Conservation (phyloP, 306 rosid species). For the Gleditsia sinensis region DNA sequence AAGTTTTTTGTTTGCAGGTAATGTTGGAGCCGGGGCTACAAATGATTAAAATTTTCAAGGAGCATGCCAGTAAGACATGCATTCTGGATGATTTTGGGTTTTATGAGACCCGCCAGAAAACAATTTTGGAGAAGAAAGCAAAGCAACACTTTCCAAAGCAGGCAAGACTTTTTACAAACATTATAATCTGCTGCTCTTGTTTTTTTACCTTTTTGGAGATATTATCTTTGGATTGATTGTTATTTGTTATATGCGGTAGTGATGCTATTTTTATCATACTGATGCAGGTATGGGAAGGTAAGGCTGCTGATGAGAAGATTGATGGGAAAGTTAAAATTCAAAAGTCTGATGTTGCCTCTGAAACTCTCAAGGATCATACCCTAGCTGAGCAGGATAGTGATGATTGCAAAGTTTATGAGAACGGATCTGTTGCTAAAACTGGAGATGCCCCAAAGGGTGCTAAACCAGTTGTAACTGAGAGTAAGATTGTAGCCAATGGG, state of each 20-base stretch:
- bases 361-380: slow-evolving; percentile 48
- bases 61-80: slow-evolving; percentile 78
- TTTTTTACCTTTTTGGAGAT: background rate
- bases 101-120: slow-evolving; percentile 84
- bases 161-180: slow-evolving; percentile 52
- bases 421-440: slow-evolving; percentile 55
- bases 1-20: slow-evolving; percentile 46
- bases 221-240: background rate
- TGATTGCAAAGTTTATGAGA: slow-evolving; percentile 47
- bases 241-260: background rate
- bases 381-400: slow-evolving; percentile 33
- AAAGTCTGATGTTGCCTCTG: slow-evolving; percentile 55
- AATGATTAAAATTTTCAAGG: slow-evolving; percentile 78
- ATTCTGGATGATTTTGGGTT: slow-evolving; percentile 89
- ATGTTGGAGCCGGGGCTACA: slow-evolving; percentile 81
- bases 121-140: slow-evolving; percentile 89
- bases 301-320: slow-evolving; percentile 65
- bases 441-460: slow-evolving; percentile 89
- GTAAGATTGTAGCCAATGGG: slow-evolving; percentile 62
- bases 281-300: slow-evolving; percentile 89
- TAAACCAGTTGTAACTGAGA: slow-evolving; percentile 62
- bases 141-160: slow-evolving; percentile 85
- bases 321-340: slow-evolving; percentile 54
- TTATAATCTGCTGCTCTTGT: too few relatives aligned
- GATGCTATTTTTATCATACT: background rate